Conservation (phyloP, 257 asterid genomes). For the Forsythia viridissima region DNA sequence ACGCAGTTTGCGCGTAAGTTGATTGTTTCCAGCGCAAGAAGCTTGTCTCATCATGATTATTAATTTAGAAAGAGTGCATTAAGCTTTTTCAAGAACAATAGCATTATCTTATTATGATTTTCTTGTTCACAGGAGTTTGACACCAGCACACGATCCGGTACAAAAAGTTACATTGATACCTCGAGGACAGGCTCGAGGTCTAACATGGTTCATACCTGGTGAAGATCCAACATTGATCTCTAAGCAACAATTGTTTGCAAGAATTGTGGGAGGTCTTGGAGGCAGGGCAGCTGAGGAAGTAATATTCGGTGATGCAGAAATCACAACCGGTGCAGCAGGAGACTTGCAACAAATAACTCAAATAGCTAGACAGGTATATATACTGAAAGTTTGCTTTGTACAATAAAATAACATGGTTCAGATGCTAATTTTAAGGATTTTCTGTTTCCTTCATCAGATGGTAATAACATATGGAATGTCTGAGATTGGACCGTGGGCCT, state of each 20-base stretch:
- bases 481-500: conserved; percentile 67
- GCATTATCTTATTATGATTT: neutral
- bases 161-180: conserved; percentile 79
- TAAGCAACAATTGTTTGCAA: conserved; percentile 61
- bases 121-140: conserved; percentile 46
- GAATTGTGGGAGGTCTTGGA: conserved; percentile 72
- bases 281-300: conserved; percentile 79
- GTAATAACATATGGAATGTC: conserved; percentile 73
- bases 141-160: conserved; percentile 65
- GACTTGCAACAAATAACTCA: conserved; percentile 66
- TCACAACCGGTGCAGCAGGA: conserved; percentile 75
- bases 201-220: conserved; percentile 64
- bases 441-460: conserved; percentile 39
- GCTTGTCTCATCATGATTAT: neutral
- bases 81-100: neutral
- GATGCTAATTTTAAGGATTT: neutral
- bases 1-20: conserved; percentile 65
- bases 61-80: neutral
- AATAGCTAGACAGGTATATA: conserved; percentile 54
- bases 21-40: neutral
- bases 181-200: conserved; percentile 78
- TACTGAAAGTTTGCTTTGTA: neutral
- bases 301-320: conserved; percentile 64
- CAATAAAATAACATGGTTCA: neutral
- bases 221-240: conserved; percentile 61